Evolutionary conservation across 768 basidiomycete species (phyloP).

Genomic region (Phanerodontia chrysosporium): DNA sequence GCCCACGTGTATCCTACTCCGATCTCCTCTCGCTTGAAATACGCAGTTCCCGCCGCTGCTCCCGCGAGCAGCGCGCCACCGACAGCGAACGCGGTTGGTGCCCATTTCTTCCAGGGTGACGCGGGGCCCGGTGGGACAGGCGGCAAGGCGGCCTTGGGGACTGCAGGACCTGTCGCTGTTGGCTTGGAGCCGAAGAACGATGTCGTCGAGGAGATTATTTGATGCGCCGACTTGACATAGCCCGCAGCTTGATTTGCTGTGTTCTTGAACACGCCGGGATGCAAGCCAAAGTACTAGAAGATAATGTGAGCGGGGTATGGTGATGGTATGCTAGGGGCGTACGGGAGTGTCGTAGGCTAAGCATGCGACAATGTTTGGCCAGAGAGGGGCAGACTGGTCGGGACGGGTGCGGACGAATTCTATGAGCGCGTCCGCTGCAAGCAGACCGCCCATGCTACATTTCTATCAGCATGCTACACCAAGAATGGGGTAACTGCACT

Average conservation of each 20-base stretch:
- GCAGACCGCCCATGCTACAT: slow-evolving; percentile 85
- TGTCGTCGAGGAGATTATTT: slow-evolving; percentile 50
- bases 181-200: slow-evolving; percentile 34
- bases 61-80: slow-evolving; percentile 77
- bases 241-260: slow-evolving; percentile 69
- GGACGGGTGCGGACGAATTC: slow-evolving; percentile 68
- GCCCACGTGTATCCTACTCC: slow-evolving; percentile 68
- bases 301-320: background rate
- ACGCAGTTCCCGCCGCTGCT: slow-evolving; percentile 81
- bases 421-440: slow-evolving; percentile 79
- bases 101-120: slow-evolving; percentile 56
- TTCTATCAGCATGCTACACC: background rate
- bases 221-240: slow-evolving; percentile 63
- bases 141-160: slow-evolving; percentile 30
- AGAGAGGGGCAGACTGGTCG: slow-evolving; percentile 62
- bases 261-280: slow-evolving; percentile 84
- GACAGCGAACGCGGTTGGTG: slow-evolving; percentile 62
- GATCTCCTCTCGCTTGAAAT: slow-evolving; percentile 76
- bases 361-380: slow-evolving; percentile 85
- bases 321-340: slow-evolving; percentile 21
- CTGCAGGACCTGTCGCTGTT: slow-evolving; percentile 22
- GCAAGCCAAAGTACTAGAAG: slow-evolving; percentile 81
- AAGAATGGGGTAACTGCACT: background rate
- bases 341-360: slow-evolving; percentile 92
- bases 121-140: slow-evolving; percentile 9